Conservation (phyloP, 192 early-diverging fungal species). For the Obelidium mucronatum region DNA sequence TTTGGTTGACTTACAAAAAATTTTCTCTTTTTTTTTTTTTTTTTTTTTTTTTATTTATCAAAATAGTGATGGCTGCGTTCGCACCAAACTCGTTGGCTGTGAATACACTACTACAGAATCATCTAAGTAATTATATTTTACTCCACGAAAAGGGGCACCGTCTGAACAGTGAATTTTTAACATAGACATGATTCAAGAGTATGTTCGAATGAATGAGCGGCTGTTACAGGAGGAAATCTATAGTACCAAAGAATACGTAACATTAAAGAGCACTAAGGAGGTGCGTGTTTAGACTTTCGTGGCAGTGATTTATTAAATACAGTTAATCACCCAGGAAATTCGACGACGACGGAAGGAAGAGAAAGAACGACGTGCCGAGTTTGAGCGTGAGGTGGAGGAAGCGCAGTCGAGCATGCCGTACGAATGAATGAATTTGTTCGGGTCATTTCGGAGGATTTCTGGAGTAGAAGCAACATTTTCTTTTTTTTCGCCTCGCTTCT, state of each 20-base stretch:
- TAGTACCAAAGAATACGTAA: neutral
- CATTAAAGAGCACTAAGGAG: slow-evolving; percentile 22
- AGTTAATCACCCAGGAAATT: slow-evolving; percentile 8
- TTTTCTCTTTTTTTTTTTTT: neutral
- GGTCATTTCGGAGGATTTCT: neutral
- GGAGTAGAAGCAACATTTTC: neutral
- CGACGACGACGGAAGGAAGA: slow-evolving; percentile 2
- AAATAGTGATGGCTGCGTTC: slow-evolving; percentile 24
- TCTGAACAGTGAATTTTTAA: too few species aligned
- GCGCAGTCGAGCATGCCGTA: neutral
- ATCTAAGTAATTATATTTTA: slow-evolving; percentile 7
- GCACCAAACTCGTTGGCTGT: slow-evolving; percentile 19
- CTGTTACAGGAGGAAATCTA: slow-evolving; percentile 22
- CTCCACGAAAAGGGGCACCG: neutral
- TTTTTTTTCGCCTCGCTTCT: slow-evolving; percentile 2
- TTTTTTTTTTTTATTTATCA: neutral
- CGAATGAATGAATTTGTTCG: neutral
- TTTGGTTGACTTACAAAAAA: too few species aligned
- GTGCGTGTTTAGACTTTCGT: neutral
- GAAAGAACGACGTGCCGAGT: neutral
- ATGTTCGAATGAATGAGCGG: slow-evolving; percentile 14
- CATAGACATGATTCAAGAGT: slow-evolving; percentile 29
- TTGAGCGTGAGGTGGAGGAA: slow-evolving; percentile 10
- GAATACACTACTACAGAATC: slow-evolving; percentile 28
- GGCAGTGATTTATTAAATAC: neutral